Evolutionary conservation across 495 filamentous ascomycete genomes (phyloP).

Genomic region (Podospora pseudocomata): DNA sequence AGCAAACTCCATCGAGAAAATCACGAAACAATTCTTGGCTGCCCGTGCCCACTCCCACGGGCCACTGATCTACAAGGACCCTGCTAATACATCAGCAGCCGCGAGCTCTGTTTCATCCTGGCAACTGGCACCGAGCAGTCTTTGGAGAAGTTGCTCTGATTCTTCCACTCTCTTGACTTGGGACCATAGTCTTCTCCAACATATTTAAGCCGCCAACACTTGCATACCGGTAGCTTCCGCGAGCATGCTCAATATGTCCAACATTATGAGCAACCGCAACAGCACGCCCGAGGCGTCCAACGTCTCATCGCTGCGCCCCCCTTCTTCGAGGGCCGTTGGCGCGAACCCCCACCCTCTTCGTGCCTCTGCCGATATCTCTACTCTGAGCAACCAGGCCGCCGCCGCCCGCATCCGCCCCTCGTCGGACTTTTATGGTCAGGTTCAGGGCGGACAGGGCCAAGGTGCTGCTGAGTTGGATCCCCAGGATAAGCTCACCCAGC

Average conservation of each 20-base stretch:
- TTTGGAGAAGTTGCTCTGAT: conserved; percentile 17
- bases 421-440: conserved; percentile 87
- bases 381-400: conserved; percentile 69
- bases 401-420: conserved; percentile 85
- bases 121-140: conserved; percentile 24
- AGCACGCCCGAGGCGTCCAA: conserved; percentile 88
- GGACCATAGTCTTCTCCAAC: conserved; percentile 17
- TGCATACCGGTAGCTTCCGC: conserved; percentile 15
- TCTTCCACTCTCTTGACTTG: conserved; percentile 16
- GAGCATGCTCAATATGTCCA: conserved; percentile 58
- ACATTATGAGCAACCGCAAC: conserved; percentile 85
- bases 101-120: conserved; percentile 35
- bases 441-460: conserved; percentile 60
- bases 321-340: conserved; percentile 73
- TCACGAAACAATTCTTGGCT: conserved; percentile 24
- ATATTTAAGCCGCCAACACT: conserved; percentile 13
- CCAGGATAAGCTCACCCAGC: conserved; percentile 88
- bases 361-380: conserved; percentile 95
- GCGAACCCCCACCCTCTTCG: conserved; percentile 76
- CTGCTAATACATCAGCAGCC: conserved; percentile 32
- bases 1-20: conserved; percentile 22
- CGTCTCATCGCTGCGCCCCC: conserved; percentile 85
- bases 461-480: conserved; percentile 64
- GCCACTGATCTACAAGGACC: conserved; percentile 25
- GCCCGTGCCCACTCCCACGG: conserved; percentile 23